Evolutionary conservation across 1,284 basidiomycete genomes (phyloP).

Genomic region (Apiotrichum siamense): DNA sequence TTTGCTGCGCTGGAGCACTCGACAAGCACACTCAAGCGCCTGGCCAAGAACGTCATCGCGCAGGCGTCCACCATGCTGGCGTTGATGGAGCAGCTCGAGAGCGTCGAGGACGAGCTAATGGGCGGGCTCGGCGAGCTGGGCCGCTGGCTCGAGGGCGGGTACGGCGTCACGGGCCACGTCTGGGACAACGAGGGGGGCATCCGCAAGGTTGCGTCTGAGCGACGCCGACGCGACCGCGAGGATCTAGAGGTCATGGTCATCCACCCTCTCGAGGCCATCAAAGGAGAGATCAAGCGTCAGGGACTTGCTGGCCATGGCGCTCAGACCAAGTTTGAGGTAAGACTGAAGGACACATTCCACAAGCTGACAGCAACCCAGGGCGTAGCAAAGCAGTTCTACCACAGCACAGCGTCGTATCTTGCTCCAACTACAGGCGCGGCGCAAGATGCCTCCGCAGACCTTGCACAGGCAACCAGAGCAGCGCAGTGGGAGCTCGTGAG

Average conservation of each 20-base stretch:
- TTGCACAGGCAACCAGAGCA: conserved; percentile 33
- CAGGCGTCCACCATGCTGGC: conserved; percentile 26
- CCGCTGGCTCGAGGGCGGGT: conserved; percentile 36
- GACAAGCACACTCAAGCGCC: conserved; percentile 34
- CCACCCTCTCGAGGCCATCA: conserved; percentile 30
- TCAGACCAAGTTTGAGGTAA: conserved; percentile 41
- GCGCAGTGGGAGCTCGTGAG: conserved; percentile 42
- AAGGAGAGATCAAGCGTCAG: conserved; percentile 40
- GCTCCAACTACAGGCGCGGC: conserved; percentile 11
- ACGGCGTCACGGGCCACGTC: conserved; percentile 25
- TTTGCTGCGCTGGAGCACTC: conserved; percentile 41
- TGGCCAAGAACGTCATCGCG: conserved; percentile 34
- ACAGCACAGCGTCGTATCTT: conserved; percentile 36
- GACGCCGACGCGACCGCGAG: conserved; percentile 32
- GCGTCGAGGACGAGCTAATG: conserved; percentile 42
- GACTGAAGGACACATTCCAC: neutral
- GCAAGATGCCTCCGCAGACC: conserved; percentile 16
- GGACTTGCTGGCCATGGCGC: conserved; percentile 39
- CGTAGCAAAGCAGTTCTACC: conserved; percentile 42
- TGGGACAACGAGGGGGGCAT: conserved; percentile 28
- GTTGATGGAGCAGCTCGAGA: conserved; percentile 39
- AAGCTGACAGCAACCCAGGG: conserved; percentile 20
- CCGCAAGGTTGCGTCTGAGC: conserved; percentile 29
- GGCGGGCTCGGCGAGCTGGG: conserved; percentile 34
- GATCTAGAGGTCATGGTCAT: conserved; percentile 37